These are phyloP conservation scores for Magnaporthiopsis incrustans DNA, from an alignment of 2,329 filamentous ascomycete species.

Conservation along the genomic window DNA sequence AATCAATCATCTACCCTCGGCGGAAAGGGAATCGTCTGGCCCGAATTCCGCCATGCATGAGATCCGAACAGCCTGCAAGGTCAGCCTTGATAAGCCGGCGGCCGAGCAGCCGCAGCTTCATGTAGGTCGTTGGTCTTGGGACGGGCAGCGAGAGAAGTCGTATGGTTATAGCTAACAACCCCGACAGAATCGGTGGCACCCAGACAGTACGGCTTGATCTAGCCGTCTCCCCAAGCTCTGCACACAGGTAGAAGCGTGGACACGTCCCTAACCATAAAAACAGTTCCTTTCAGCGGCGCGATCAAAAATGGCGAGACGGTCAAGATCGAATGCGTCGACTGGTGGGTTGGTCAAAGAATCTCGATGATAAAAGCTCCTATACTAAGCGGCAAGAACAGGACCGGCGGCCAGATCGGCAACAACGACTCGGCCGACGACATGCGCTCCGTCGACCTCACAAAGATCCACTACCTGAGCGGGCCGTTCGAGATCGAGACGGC, in stretches of 20 bases:
- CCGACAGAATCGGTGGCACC: slow-evolving; percentile 80
- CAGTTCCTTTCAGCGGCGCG: slow-evolving; percentile 64
- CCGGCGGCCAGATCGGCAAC: slow-evolving; percentile 77
- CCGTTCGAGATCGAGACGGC: slow-evolving; percentile 83
- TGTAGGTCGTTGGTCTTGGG: slow-evolving; percentile 38
- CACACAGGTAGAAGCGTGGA: too few relatives aligned
- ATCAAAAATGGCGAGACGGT: slow-evolving; percentile 82
- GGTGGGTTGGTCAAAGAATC: slow-evolving; percentile 28
- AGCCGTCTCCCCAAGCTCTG: too few relatives aligned
- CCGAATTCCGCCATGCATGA: slow-evolving; percentile 23
- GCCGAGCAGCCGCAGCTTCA: slow-evolving; percentile 62
- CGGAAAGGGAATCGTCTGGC: too few relatives aligned
- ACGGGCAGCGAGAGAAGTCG: background rate
- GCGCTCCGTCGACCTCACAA: slow-evolving; percentile 73
- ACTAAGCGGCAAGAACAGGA: slow-evolving; percentile 29
- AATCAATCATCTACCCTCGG: background rate
- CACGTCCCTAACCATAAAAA: background rate
- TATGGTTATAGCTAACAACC: background rate
- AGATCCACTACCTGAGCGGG: slow-evolving; percentile 80
- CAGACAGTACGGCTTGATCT: slow-evolving; percentile 55
- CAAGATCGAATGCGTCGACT: slow-evolving; percentile 89
- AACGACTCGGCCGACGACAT: slow-evolving; percentile 87
- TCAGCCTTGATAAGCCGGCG: slow-evolving; percentile 65
- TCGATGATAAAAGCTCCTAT: background rate
- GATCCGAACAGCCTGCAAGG: slow-evolving; percentile 65